Conservation (phyloP, 2,329 filamentous ascomycete genomes). For the Colletotrichum spaethianum region DNA sequence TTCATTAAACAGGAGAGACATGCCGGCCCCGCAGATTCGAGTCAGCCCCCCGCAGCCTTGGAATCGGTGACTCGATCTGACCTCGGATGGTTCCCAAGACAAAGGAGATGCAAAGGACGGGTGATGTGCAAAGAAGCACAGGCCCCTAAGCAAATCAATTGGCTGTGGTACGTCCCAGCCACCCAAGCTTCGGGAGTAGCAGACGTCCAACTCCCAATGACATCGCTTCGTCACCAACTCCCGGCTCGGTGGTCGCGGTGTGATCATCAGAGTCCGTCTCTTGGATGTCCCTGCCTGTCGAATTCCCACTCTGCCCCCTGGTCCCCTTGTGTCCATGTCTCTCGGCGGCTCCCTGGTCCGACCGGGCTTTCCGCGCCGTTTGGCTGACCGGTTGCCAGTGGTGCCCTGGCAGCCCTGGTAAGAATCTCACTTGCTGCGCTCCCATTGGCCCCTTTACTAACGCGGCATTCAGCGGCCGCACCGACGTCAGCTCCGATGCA, state of each 20-base stretch:
- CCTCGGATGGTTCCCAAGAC: neutral
- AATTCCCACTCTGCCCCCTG: neutral
- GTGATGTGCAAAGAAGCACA: slow-evolving; percentile 7
- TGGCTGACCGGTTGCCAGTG: slow-evolving; percentile 35
- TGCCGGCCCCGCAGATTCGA: neutral
- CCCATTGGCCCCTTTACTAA: slow-evolving; percentile 41
- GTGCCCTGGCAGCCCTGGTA: slow-evolving; percentile 20
- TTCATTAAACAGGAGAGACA: slow-evolving; percentile 1
- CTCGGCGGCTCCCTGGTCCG: slow-evolving; percentile 19
- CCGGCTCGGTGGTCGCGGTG: slow-evolving; percentile 26
- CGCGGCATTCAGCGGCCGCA: slow-evolving; percentile 26
- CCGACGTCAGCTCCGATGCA: slow-evolving; percentile 25
- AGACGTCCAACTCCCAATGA: slow-evolving; percentile 20
- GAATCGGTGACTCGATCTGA: slow-evolving; percentile 13
- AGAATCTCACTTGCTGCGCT: slow-evolving; percentile 29
- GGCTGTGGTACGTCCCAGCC: slow-evolving; percentile 30
- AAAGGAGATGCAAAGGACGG: slow-evolving; percentile 2
- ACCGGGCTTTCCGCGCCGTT: slow-evolving; percentile 37
- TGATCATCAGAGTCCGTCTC: slow-evolving; percentile 23
- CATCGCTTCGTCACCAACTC: slow-evolving; percentile 30
- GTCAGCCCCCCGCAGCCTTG: slow-evolving; percentile 17
- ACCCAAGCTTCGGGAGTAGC: neutral
- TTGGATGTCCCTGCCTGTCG: neutral
- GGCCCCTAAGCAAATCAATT: slow-evolving; percentile 15
- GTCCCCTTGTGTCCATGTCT: slow-evolving; percentile 20